phyloP scores from a whole-genome alignment of 176 grass and related monocot species.

The Zoysia japonica region DNA sequence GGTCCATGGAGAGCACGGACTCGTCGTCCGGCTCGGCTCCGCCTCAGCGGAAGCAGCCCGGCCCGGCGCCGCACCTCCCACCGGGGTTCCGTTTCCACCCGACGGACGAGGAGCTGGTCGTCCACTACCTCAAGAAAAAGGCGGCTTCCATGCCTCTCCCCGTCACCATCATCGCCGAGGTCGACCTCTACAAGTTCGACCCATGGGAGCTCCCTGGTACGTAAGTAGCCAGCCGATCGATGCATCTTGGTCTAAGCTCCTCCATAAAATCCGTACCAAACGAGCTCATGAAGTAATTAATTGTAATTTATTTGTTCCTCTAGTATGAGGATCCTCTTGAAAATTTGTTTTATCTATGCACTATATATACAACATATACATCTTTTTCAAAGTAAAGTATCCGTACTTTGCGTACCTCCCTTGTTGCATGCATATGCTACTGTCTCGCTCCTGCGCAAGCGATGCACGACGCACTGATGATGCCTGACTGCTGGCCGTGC shows the following conservation, averaged over 20 bases:
- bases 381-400: neutral
- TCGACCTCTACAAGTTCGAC: conserved; percentile 95
- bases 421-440: neutral
- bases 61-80: conserved; percentile 68
- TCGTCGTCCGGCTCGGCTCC: conserved; percentile 61
- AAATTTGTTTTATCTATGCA: neutral
- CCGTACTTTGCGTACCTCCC: neutral
- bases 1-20: conserved; percentile 67
- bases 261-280: neutral
- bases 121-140: conserved; percentile 97
- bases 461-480: neutral
- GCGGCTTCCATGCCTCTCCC: conserved; percentile 66
- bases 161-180: conserved; percentile 87
- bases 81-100: conserved; percentile 97
- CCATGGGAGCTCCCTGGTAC: conserved; percentile 94
- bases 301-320: neutral
- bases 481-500: neutral
- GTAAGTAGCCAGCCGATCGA: neutral
- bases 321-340: neutral
- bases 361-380: neutral
- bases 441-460: neutral
- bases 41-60: conserved; percentile 43
- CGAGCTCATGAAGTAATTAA: neutral
- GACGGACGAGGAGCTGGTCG: conserved; percentile 93
- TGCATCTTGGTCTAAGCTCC: neutral